Conservation (phyloP, 2,329 filamentous ascomycete species). For the Aspergillus sp. region DNA sequence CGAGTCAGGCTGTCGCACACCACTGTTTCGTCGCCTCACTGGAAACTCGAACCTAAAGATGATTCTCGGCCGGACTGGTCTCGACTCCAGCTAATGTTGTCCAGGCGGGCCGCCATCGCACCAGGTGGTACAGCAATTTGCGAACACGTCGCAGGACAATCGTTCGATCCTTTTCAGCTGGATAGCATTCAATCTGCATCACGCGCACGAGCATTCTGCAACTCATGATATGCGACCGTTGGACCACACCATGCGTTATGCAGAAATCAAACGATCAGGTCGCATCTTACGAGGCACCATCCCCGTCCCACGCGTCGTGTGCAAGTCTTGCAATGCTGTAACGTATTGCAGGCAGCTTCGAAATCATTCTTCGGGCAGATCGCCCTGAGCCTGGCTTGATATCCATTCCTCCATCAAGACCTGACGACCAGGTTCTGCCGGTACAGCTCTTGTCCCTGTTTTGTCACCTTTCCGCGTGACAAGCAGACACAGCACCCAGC, state of each 20-base stretch:
- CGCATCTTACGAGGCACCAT: background rate
- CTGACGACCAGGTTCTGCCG: conserved; percentile 55
- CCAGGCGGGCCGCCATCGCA: background rate
- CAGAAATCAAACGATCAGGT: background rate
- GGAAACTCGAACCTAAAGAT: background rate
- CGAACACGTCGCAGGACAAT: background rate
- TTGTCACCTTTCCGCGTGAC: conserved; percentile 69
- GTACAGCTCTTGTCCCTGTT: conserved; percentile 35
- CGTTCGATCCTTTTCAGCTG: background rate
- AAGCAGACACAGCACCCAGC: conserved; percentile 86
- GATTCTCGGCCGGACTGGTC: background rate
- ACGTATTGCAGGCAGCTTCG: background rate
- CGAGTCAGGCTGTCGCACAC: background rate
- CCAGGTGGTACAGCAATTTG: conserved; percentile 1
- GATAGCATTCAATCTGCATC: background rate
- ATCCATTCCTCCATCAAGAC: conserved; percentile 85
- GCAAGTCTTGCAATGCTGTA: background rate
- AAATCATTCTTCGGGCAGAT: conserved; percentile 41
- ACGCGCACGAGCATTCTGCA: background rate
- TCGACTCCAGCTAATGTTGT: background rate
- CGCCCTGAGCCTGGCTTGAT: conserved; percentile 65
- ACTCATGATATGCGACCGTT: background rate
- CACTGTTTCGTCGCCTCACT: background rate
- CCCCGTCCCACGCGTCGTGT: background rate
- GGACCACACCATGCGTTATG: background rate